phyloP scores from a whole-genome alignment of 768 basidiomycete genomes.

The Strobilomyces echinocephalus region DNA sequence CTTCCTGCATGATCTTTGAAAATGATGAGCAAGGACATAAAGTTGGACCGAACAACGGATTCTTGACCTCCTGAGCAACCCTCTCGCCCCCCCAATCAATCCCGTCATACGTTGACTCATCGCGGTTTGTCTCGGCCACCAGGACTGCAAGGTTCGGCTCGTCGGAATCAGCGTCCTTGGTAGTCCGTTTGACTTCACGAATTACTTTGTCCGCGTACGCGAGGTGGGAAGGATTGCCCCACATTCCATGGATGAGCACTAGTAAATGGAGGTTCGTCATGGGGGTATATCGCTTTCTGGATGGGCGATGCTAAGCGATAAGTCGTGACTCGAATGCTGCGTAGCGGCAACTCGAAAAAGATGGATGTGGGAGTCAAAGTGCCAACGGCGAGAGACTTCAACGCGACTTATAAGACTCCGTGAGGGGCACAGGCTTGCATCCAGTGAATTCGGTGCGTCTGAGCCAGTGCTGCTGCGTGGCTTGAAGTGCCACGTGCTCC shows the following conservation, averaged over 20 bases:
- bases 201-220: constrained; percentile 53
- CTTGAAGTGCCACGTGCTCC: not conserved
- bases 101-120: constrained; percentile 73
- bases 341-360: not conserved
- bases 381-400: not conserved
- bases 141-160: constrained; percentile 54
- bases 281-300: constrained; percentile 2
- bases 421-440: constrained; percentile 1
- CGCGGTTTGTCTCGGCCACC: constrained; percentile 60
- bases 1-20: constrained; percentile 50
- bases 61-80: constrained; percentile 67
- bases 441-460: not conserved
- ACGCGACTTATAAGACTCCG: not conserved
- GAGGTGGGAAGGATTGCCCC: constrained; percentile 71
- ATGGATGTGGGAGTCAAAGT: constrained; percentile 2
- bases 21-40: constrained; percentile 1
- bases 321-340: not conserved
- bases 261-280: constrained; percentile 38
- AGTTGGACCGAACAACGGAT: not conserved
- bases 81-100: constrained; percentile 83
- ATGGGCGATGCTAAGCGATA: not conserved
- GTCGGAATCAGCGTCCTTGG: constrained; percentile 24
- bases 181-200: constrained; percentile 35
- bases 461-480: not conserved
- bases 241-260: constrained; percentile 62